Evolutionary conservation across 2,329 filamentous ascomycete genomes (phyloP), one percentile per base, ranked within the genome.

Genomic region (Ascochyta clinopodiicola): DNA sequence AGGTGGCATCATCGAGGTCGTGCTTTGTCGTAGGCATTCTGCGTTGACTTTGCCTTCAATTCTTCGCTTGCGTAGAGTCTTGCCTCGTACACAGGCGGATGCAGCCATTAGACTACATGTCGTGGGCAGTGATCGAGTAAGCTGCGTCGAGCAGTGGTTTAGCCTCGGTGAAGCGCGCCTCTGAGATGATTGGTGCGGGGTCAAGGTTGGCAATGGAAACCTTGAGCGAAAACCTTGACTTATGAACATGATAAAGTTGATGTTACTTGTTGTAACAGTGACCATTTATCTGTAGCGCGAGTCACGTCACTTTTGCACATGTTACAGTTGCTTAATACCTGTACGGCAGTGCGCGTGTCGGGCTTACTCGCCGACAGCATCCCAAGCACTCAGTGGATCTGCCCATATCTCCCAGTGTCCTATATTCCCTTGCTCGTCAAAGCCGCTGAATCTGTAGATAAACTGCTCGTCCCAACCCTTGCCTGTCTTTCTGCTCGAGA

Each of bases 371-470:
- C 61, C 68, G 58, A 72, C 75, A 51, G 76, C 77, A 24, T 71
- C 67, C 77, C 75, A 79, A 31, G 77, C 77, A 57, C 74, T 77
- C 51, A 78, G 59, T 12, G 75, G 75, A 69, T 79, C 77, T 13
- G 75, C 76, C 77, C 77, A 79, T 45, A 79, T 77, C 62, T 79
- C 76, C 75, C 76, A 78, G 60, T 74, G 68, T 25, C 75, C 77
- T 56, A 79, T 74, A 63, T 59, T 75, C 0, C 74, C 75, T 17
- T 73, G 57, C 6, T 63, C 62, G 62, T 79, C 74, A 56, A 77
- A 79, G 7, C 53, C 74, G 60, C 77, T 75, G 39, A 79, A 69
- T 43, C 72, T 59, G 61, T 78, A 77, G 12, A 78, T 73, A 37
- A 79, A 79, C 15, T 68, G 58, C 59, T 79, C 77, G 15, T 76